phyloP scores from a whole-genome alignment of 2,329 filamentous ascomycete genomes.

The Fusarium torreyae region DNA sequence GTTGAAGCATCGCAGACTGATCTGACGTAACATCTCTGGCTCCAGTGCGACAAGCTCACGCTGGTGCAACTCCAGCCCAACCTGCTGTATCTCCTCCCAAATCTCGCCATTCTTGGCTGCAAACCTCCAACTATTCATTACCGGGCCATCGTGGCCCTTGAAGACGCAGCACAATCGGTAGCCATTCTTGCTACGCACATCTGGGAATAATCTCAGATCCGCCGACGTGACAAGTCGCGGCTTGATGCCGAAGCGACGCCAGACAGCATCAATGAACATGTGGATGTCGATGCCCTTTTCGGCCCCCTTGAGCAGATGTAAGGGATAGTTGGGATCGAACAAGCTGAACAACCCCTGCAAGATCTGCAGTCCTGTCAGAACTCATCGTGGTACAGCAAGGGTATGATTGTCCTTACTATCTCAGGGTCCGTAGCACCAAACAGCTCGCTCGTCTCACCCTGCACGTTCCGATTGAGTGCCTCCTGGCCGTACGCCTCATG shows the following conservation, averaged over 20 bases:
- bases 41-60: conserved; percentile 54
- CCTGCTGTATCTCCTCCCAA: conserved; percentile 55
- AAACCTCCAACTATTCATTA: conserved; percentile 17
- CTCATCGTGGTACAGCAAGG: background rate
- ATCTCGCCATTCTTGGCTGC: conserved; percentile 45
- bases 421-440: conserved; percentile 46
- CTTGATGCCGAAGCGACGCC: conserved; percentile 48
- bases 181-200: conserved; percentile 42
- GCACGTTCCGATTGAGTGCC: conserved; percentile 40
- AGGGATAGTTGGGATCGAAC: conserved; percentile 49
- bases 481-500: conserved; percentile 51
- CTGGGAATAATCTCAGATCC: conserved; percentile 53
- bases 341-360: conserved; percentile 51
- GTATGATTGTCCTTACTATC: conserved; percentile 35
- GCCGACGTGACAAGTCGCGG: conserved; percentile 55
- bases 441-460: conserved; percentile 27
- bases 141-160: background rate
- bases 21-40: conserved; percentile 53
- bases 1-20: conserved; percentile 58
- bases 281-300: conserved; percentile 58
- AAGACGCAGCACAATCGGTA: conserved; percentile 53
- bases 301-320: conserved; percentile 58
- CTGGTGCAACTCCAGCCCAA: conserved; percentile 59
- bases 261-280: conserved; percentile 54
- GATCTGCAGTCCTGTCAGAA: conserved; percentile 47